These are phyloP conservation scores for Xylaria castorea DNA, from an alignment of 495 filamentous ascomycete species.

Conservation along the genomic window DNA sequence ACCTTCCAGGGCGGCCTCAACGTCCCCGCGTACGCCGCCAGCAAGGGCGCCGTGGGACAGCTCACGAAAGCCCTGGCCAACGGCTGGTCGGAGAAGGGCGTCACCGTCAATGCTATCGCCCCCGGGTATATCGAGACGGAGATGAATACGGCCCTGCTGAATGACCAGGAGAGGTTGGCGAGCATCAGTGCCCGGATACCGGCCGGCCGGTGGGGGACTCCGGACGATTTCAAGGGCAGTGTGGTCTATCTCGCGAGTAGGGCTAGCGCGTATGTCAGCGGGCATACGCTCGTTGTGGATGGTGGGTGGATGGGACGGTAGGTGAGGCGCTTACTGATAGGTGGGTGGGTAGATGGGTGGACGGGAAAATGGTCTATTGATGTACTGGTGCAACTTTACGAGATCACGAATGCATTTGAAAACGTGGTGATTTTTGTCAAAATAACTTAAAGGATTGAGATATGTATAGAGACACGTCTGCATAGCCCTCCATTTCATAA, in stretches of 20 bases:
- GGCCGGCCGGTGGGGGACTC: slow-evolving; percentile 82
- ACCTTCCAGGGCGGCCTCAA: slow-evolving; percentile 92
- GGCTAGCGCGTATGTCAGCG: slow-evolving; percentile 81
- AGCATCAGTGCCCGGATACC: slow-evolving; percentile 86
- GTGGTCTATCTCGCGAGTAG: slow-evolving; percentile 78
- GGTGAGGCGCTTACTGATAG: slow-evolving; percentile 10
- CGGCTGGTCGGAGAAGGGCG: slow-evolving; percentile 80
- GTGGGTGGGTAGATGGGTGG: neutral
- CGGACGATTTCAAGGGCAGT: slow-evolving; percentile 89
- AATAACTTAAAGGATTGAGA: neutral
- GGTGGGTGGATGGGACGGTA: slow-evolving; percentile 94
- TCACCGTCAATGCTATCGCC: slow-evolving; percentile 84
- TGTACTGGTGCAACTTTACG: neutral
- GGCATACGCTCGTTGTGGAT: slow-evolving; percentile 82
- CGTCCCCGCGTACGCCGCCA: slow-evolving; percentile 88
- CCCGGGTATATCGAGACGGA: slow-evolving; percentile 86
- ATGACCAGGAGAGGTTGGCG: slow-evolving; percentile 69
- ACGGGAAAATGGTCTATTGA: neutral
- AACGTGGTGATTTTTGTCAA: neutral
- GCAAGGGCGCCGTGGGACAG: slow-evolving; percentile 86
- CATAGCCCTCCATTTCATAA: neutral
- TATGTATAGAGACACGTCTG: neutral
- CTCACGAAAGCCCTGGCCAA: slow-evolving; percentile 88
- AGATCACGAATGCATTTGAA: neutral
- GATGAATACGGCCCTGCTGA: slow-evolving; percentile 86